Evolutionary conservation across 176 grass and related monocot species (phyloP).

Genomic region (Eleusine indica): DNA sequence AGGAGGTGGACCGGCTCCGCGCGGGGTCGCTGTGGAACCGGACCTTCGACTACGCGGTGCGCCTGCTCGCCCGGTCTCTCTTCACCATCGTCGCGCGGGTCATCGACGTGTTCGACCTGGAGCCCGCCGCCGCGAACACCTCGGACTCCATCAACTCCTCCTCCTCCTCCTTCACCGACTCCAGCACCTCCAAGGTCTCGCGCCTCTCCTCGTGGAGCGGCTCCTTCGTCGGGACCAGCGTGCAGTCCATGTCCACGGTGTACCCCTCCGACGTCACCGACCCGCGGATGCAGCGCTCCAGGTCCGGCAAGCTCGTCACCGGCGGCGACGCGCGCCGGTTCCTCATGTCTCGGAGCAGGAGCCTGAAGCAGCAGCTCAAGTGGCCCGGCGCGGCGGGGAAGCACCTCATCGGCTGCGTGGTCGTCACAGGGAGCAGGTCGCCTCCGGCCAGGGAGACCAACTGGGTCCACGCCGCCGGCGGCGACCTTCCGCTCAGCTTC

Average conservation of each 20-base stretch:
- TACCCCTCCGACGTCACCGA: slow-evolving; percentile 43
- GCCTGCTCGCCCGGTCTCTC: slow-evolving; percentile 73
- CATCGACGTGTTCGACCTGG: slow-evolving; percentile 51
- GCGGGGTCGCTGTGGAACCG: slow-evolving; percentile 64
- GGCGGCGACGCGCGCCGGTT: slow-evolving; percentile 11
- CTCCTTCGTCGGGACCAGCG: slow-evolving; percentile 38
- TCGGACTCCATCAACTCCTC: neutral
- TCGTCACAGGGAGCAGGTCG: slow-evolving; percentile 30
- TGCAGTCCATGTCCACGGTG: slow-evolving; percentile 33
- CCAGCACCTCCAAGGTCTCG: neutral
- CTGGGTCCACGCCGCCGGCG: neutral
- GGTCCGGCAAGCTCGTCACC: slow-evolving; percentile 16
- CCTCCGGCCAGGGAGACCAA: slow-evolving; percentile 12
- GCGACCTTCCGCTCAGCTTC: slow-evolving; percentile 27
- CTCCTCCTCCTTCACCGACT: neutral
- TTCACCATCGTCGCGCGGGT: slow-evolving; percentile 72
- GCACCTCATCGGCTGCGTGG: slow-evolving; percentile 61
- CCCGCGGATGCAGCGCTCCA: neutral
- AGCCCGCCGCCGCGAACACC: slow-evolving; percentile 2
- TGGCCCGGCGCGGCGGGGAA: slow-evolving; percentile 43
- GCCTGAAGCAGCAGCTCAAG: slow-evolving; percentile 46
- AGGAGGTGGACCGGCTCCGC: slow-evolving; percentile 69
- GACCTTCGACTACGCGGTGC: slow-evolving; percentile 68
- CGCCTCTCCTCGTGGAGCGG: slow-evolving; percentile 52
- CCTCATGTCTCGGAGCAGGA: slow-evolving; percentile 46